Evolutionary conservation across 208 protist genomes (phyloP).

Genomic region (Trypanosoma lewisi): DNA sequence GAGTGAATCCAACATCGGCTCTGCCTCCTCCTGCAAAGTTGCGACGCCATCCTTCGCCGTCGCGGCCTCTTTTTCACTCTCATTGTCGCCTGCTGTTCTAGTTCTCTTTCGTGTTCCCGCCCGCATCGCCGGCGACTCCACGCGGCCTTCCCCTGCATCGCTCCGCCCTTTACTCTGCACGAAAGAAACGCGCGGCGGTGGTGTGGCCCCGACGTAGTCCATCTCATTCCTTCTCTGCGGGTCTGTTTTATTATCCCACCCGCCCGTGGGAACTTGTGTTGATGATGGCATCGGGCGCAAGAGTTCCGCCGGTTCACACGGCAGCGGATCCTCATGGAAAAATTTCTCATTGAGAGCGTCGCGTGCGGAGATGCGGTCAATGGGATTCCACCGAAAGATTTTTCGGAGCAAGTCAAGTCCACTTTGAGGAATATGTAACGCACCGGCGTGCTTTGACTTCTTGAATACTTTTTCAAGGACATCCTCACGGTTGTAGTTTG

Average conservation of each 20-base stretch:
- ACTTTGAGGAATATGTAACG: conserved; percentile 32
- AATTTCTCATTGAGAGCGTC: conserved; percentile 80
- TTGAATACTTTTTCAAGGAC: conserved; percentile 48
- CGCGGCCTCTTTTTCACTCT: neutral
- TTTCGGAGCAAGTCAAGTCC: conserved; percentile 67
- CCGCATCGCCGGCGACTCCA: neutral
- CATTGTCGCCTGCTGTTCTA: neutral
- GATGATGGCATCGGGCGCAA: conserved; percentile 55
- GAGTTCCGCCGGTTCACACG: conserved; percentile 63
- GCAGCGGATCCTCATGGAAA: conserved; percentile 69
- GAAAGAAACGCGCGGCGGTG: neutral
- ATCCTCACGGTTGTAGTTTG: conserved; percentile 53
- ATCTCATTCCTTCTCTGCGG: neutral
- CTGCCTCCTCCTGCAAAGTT: neutral
- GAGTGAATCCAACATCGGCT: conserved; percentile 8
- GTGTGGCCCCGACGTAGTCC: neutral
- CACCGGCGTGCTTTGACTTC: conserved; percentile 14
- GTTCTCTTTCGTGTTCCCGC: neutral
- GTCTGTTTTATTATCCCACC: neutral
- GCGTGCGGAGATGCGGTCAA: conserved; percentile 58
- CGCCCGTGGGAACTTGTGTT: neutral
- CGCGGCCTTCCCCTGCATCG: neutral
- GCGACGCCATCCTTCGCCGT: neutral
- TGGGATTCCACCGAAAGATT: conserved; percentile 81
- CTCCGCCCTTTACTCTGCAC: neutral